Evolutionary conservation across 257 asterid genomes (phyloP).

Genomic region (Henckelia pumila): DNA sequence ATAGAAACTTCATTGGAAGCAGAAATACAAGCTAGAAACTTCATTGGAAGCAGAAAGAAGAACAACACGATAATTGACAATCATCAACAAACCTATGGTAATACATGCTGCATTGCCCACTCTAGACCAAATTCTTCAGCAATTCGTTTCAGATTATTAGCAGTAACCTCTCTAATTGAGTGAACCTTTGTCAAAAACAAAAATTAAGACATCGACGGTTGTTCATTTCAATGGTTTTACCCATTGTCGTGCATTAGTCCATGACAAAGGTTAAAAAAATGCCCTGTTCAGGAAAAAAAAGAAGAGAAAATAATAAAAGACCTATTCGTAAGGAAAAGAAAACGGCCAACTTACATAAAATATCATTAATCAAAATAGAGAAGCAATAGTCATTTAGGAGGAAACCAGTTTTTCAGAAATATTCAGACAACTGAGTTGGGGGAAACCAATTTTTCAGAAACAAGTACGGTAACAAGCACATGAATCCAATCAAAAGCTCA

Average conservation of each 20-base stretch:
- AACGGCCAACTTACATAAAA: not conserved
- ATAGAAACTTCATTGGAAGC: no score
- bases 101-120: conserved; percentile 91
- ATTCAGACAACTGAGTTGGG: no score
- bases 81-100: conserved; percentile 54
- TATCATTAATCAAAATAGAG: no score
- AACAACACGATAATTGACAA: not conserved
- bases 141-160: conserved; percentile 72
- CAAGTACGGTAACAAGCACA: no score
- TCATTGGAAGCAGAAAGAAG: not conserved
- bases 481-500: no score
- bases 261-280: not conserved
- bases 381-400: no score
- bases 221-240: not conserved
- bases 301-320: no score
- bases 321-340: no score
- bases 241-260: not conserved
- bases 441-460: no score
- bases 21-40: not conserved
- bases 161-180: conserved; percentile 83
- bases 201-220: not conserved
- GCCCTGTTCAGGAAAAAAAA: not conserved
- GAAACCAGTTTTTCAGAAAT: no score
- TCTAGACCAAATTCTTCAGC: conserved; percentile 92
- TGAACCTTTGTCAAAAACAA: conserved; percentile 49